These are phyloP conservation scores for Fraxinus quadrangulata DNA, from an alignment of 257 asterid species.

Conservation along the genomic window DNA sequence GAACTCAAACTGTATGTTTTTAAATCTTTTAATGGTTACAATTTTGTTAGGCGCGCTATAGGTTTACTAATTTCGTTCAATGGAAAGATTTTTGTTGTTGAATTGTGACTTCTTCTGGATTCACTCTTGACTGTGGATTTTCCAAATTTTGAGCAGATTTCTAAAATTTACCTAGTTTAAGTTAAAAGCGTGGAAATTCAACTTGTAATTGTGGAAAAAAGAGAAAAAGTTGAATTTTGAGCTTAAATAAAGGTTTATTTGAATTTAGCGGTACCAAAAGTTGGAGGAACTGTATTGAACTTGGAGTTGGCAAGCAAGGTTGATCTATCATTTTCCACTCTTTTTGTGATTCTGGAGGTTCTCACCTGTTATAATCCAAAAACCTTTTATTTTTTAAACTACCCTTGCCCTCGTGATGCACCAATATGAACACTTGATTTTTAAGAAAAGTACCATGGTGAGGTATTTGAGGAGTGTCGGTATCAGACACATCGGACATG, in stretches of 20 bases:
- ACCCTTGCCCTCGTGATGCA: too few relatives aligned
- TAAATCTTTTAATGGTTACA: not conserved
- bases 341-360: not conserved
- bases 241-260: not conserved
- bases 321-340: not conserved
- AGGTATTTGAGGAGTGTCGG: too few relatives aligned
- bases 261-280: not conserved
- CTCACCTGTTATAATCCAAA: not conserved
- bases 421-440: too few relatives aligned
- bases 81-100: not conserved
- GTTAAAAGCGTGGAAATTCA: not conserved
- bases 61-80: not conserved
- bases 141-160: not conserved
- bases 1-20: conserved; percentile 59
- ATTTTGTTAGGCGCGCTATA: not conserved
- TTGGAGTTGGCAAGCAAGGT: not conserved
- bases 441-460: too few relatives aligned
- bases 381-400: too few relatives aligned
- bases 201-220: not conserved
- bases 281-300: not conserved
- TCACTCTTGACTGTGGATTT: not conserved
- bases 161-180: not conserved
- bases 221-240: not conserved
- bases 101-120: not conserved
- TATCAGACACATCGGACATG: too few relatives aligned